Base-by-base conservation (phyloP, 2,329 filamentous ascomycete species). In the Claviceps africana region DNA sequence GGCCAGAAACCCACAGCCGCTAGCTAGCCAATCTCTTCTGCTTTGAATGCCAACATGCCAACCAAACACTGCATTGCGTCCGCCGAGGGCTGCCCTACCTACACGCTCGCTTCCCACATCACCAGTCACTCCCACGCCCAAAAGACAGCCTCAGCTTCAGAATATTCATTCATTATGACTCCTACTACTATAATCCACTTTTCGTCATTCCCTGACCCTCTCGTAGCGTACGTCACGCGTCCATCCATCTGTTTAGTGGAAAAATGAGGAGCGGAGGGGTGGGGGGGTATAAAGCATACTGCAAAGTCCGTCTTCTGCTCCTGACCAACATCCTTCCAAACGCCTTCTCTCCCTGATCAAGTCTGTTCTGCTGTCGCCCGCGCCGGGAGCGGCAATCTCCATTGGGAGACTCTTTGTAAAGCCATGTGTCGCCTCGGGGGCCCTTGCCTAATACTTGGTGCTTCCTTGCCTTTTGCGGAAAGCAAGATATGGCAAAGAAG, bases 261-360 rank as follows among this genome's bases (percentile, higher is more conserved):
- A 30, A 30, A 15, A 33, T 33, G 31, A 33, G 31, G 22, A 15
- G 21, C 19, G 22, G 19, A 58, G 67, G 67, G 31, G 66, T 67
- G 67, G 22, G 67, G 67, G 67, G 70, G 70, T 70, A 68, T 51
- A 65, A 64, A 65, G 65, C 67, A 64, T 54, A 51, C 49, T 55
- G 64, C 65, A 67, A 46, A 51, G 64, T 64, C 65, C 65, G 62
- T 49, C 21, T 28, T 63, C 61, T 65, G 60, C 52, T 52, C 67
- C 60, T 68, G 67, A 63, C 62, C 60, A 59, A 58, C 61, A 63
- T 59, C 60, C 67, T 60, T 61, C 66, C 52, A 65, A 70, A 70
- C 68, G 68, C 68, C 68, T 62, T 66, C 60, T 61, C 58, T 58
- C 49, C 7, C 7, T 53, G 47, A 42, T 49, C 42, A 42, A 47